phyloP scores from a whole-genome alignment of 305 asterid species.

The Galium porrigens region DNA sequence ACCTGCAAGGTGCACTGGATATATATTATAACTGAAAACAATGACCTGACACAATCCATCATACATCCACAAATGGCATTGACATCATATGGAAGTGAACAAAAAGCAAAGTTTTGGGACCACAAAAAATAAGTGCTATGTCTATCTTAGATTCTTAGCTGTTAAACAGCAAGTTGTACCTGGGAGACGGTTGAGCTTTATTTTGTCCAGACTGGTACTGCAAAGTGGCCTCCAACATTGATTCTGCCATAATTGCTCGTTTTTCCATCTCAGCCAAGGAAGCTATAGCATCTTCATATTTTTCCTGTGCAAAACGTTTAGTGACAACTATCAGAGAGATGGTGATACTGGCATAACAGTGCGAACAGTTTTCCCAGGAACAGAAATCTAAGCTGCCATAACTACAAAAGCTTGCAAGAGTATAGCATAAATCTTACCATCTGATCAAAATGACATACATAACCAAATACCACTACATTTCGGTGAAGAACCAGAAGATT shows the following conservation, averaged over 20 bases:
- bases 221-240: conserved; percentile 96
- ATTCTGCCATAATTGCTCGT: conserved; percentile 90
- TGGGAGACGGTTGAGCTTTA: conserved; percentile 70
- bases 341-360: neutral
- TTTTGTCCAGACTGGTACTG: conserved; percentile 86
- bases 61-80: neutral
- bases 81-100: neutral
- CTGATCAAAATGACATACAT: neutral
- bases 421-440: neutral
- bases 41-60: neutral
- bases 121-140: neutral
- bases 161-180: conserved; percentile 26
- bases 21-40: conserved; percentile 4
- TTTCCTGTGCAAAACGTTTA: conserved; percentile 33
- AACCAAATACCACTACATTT: neutral
- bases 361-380: neutral
- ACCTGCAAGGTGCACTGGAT: conserved; percentile 30
- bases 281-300: conserved; percentile 49
- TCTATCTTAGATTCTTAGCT: neutral
- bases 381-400: neutral
- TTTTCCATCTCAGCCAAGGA: conserved; percentile 74
- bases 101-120: neutral
- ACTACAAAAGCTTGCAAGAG: neutral
- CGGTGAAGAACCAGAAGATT: neutral
- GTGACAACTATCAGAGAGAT: conserved; percentile 9